Percentiles rank a stretch among this genome's conserved stretches.
Evolutionary conservation across 208 protist genomes (phyloP).

Genomic region (Trypanosoma rangeli): DNA sequence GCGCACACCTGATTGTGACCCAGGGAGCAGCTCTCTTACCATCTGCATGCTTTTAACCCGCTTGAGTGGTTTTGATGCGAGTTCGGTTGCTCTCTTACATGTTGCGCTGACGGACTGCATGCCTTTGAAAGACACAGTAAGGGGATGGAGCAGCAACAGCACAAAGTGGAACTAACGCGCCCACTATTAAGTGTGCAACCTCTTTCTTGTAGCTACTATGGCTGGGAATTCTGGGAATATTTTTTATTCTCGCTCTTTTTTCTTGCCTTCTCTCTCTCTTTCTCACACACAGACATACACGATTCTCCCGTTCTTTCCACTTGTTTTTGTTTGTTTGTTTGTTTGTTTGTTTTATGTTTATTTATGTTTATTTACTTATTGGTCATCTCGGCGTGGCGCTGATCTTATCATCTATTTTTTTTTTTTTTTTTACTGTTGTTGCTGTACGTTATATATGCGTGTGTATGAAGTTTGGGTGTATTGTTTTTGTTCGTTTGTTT

Average conservation of each 20-base stretch:
- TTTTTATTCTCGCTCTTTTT: too few species aligned
- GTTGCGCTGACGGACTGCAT: background rate
- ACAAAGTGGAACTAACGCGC: background rate
- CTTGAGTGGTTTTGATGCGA: background rate
- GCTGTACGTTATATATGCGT: slow-evolving; percentile 10
- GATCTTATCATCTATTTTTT: background rate
- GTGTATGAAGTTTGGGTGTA: background rate
- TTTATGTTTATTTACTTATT: background rate
- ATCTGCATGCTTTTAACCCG: background rate
- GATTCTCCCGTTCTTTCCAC: background rate
- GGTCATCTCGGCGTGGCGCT: background rate
- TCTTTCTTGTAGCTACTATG: background rate
- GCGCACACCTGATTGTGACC: slow-evolving; percentile 23
- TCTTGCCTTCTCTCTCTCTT: background rate
- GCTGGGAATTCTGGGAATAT: too few species aligned
- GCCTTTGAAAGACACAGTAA: too few species aligned
- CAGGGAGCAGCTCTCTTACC: slow-evolving; percentile 11
- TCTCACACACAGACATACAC: background rate
- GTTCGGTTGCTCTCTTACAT: background rate
- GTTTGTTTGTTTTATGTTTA: background rate
- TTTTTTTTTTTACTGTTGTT: slow-evolving; percentile 7
- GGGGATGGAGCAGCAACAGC: background rate
- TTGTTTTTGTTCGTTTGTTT: background rate
- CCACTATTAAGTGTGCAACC: background rate
- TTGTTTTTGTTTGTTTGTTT: background rate